Base-by-base conservation (phyloP, 2,329 filamentous ascomycete genomes). In the Aureobasidium sp. region DNA sequence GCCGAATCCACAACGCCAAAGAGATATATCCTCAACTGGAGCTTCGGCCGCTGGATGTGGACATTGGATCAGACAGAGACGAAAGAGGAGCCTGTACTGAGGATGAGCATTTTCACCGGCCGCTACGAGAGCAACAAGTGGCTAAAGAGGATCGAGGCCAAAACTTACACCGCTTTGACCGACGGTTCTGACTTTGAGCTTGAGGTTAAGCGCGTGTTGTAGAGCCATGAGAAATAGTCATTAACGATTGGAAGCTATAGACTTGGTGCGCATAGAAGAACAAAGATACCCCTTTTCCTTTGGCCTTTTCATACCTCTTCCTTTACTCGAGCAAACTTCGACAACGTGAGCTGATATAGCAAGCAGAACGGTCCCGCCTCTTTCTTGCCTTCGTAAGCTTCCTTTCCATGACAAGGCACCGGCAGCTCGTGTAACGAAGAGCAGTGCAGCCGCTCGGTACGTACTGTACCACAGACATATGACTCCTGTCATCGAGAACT, bases 21-120 rank as follows among this genome's bases (percentile, higher is more conserved):
- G 17, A 81, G 89, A 61, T 97, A 94, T 72, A 96, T 99, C 48
- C 82, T 99, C 64, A 99, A 99, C 74, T 99, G 94, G 94, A 94
- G 94, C 0, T 99, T 99, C 76, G 91, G 91, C 0, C 83, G 94
- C 34, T 99, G 94, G 93, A 96, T 86, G 0, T 96, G 93, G 71
- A 95, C 91, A 1, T 80, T 84, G 6, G 77, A 86, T 5, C 68
- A 73, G 1, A 66, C 69, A 5, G 64, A 65, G 1, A 58, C 64
- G 6, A 61, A 66, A 1, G 66, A 66, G 12, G 64, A 62, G 7
- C 74, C 80, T 1, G 75, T 80, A 17, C 73, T 91, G 66, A 80
- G 88, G 59, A 87, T 92, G 84, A 92, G 89, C 0, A 79, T 93
- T 63, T 87, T 93, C 14, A 78, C 90, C 25, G 89, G 86, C 4